Conservation (phyloP, 1,139 yeast species). For the Protomyces lactucae-debilis region DNA sequence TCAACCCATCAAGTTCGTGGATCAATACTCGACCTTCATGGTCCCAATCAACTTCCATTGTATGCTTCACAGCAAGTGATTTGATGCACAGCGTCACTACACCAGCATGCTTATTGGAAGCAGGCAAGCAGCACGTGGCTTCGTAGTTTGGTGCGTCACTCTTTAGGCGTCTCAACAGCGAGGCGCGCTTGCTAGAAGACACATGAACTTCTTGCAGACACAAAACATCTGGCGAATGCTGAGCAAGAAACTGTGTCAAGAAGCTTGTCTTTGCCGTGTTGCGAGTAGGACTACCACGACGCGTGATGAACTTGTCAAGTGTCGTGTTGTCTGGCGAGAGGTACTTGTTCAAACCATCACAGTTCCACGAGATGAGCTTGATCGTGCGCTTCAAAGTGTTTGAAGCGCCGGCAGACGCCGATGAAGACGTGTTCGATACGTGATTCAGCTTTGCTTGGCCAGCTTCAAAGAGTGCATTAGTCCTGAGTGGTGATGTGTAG, state of each 20-base stretch:
- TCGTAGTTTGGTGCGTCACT: slow-evolving; percentile 10
- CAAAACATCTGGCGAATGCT: slow-evolving; percentile 16
- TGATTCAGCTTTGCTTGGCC: background rate
- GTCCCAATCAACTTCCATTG: slow-evolving; percentile 11
- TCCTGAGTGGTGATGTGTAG: background rate
- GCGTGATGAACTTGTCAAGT: slow-evolving; percentile 9
- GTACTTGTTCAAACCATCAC: slow-evolving; percentile 16
- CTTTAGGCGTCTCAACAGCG: background rate
- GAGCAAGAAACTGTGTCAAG: background rate
- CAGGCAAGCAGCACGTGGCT: slow-evolving; percentile 4
- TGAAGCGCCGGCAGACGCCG: background rate
- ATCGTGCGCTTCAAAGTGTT: background rate
- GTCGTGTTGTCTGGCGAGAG: background rate
- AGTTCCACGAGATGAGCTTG: slow-evolving; percentile 24
- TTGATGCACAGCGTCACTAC: slow-evolving; percentile 11
- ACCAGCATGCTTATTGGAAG: slow-evolving; percentile 3
- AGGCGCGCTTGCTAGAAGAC: background rate
- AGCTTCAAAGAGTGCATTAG: background rate
- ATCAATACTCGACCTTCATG: slow-evolving; percentile 22
- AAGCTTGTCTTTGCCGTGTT: background rate
- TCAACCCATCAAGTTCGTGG: background rate
- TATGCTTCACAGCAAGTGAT: background rate
- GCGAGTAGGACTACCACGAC: background rate
- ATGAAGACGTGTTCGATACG: background rate
- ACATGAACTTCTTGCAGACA: slow-evolving; percentile 20